Percentiles rank a stretch among this genome's conserved stretches.
These are phyloP conservation scores for Psophocarpus tetragonolobus DNA, from an alignment of 306 rosid species.

Conservation along the genomic window DNA sequence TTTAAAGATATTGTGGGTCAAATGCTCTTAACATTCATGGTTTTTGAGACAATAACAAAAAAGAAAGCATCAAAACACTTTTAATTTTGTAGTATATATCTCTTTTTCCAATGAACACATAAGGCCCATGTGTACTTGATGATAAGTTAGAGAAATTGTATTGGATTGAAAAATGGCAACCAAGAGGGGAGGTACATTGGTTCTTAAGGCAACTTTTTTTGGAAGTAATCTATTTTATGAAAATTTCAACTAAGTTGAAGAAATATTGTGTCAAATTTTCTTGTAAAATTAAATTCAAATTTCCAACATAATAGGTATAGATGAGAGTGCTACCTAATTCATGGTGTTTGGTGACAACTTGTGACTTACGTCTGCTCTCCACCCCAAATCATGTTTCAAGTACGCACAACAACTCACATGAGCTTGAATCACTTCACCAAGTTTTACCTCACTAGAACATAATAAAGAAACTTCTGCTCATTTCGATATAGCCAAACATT, in stretches of 20 bases:
- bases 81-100: background rate
- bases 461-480: background rate
- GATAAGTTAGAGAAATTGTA: background rate
- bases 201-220: background rate
- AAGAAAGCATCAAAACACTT: too few relatives aligned
- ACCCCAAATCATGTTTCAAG: background rate
- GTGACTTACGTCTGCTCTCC: background rate
- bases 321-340: slow-evolving; percentile 2
- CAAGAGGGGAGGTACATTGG: background rate
- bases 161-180: slow-evolving; percentile 4
- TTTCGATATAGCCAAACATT: too few relatives aligned
- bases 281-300: background rate
- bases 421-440: background rate
- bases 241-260: background rate
- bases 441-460: background rate
- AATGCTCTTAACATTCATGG: too few relatives aligned
- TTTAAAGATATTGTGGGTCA: too few relatives aligned
- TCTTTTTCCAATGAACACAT: slow-evolving; percentile 1
- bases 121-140: background rate
- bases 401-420: background rate
- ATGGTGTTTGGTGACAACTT: background rate
- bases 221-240: background rate
- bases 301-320: background rate
- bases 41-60: too few relatives aligned
- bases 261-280: background rate